Percentiles rank a stretch among this genome's conserved stretches.
Conservation (phyloP, 2,329 filamentous ascomycete species). For the Colletotrichum falcatum region DNA sequence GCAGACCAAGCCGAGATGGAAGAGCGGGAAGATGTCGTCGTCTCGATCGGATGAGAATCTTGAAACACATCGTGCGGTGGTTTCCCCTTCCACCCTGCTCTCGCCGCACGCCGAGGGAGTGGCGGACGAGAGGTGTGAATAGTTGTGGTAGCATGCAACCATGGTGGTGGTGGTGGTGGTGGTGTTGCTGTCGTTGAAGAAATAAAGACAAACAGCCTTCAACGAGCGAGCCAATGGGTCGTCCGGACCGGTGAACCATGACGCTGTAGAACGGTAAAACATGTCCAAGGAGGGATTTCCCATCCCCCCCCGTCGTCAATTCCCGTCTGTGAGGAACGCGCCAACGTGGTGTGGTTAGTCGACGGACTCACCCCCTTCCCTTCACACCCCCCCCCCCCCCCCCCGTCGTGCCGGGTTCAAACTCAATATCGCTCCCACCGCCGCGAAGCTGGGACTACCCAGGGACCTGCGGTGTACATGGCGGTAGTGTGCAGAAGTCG, state of each 20-base stretch:
- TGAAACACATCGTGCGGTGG: conserved; percentile 30
- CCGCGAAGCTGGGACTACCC: conserved; percentile 21
- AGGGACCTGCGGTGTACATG: not conserved
- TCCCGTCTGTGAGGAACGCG: conserved; percentile 28
- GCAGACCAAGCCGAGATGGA: not conserved
- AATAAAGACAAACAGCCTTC: not conserved
- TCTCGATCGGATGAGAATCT: conserved; percentile 29
- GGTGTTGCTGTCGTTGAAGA: conserved; percentile 7
- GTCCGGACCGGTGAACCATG: conserved; percentile 4
- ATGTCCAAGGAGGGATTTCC: conserved; percentile 13
- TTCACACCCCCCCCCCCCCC: conserved; percentile 13
- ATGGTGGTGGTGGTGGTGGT: not conserved
- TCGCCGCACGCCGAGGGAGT: conserved; percentile 27
- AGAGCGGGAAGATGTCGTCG: not conserved
- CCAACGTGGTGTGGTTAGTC: conserved; percentile 19
- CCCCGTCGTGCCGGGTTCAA: conserved; percentile 12
- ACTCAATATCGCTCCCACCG: conserved; percentile 14
- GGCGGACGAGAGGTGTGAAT: not conserved
- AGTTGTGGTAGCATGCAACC: not conserved
- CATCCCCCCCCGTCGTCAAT: conserved; percentile 2
- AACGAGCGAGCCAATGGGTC: conserved; percentile 19
- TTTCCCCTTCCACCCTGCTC: conserved; percentile 1
- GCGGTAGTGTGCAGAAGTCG: not conserved
- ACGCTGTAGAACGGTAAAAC: conserved; percentile 17
- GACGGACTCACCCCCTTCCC: no score